Base-by-base conservation (phyloP, 2,329 filamentous ascomycete species). In the Colletotrichum neosansevieriae region DNA sequence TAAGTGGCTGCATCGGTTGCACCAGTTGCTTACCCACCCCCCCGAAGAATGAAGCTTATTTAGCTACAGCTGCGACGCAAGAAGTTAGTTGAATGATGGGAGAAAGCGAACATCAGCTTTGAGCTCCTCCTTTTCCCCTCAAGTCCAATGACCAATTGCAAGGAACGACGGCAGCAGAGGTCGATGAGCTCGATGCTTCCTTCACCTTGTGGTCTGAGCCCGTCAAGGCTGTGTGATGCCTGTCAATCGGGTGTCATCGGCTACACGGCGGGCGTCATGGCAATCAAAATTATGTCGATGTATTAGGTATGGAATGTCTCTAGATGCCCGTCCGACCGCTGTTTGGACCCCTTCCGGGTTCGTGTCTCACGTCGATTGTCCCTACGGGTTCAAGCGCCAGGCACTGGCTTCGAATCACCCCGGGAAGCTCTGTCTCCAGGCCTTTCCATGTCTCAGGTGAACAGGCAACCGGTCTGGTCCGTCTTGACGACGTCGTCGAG, bases 401-500 rank as follows among this genome's bases (percentile, higher is more conserved):
- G 56, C 66, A 69, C 66, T 32, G 49, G 42, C 57, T 53, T 29
- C 44, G 50, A 17, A 45, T 15, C 34, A 34, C 24, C 40, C 49
- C 24, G 12, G 36, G 40, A 24, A 51, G 11, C 24, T 38, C 13
- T 34, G 15, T 21, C 19, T 13, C 54, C 13, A 15, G 17, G 6
- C 36, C 38, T 10, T 10, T 38, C 21, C 44, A 7, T 51, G 61
- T 63, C 62, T 70, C 66, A 73, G 11, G 71, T 70, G 50, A 73
- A 73, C 34, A 64, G 58, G 64, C 74, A 76, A 47, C 72, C 71
- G 15, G 64, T 71, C 59, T 76, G 74, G 34, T 75, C 74, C 12
- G 71, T 75, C 71, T 76, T 75, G 65, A 72, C 70, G 24, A 76
- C 74, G 34, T 73, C 61, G 32, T 70, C 71, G 7, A 75, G 72